A percentile compares a stretch with the other conserved stretches of the same genome.
Evolutionary conservation across 306 rosid genomes (phyloP).

Genomic region (Corylus heterophylla): DNA sequence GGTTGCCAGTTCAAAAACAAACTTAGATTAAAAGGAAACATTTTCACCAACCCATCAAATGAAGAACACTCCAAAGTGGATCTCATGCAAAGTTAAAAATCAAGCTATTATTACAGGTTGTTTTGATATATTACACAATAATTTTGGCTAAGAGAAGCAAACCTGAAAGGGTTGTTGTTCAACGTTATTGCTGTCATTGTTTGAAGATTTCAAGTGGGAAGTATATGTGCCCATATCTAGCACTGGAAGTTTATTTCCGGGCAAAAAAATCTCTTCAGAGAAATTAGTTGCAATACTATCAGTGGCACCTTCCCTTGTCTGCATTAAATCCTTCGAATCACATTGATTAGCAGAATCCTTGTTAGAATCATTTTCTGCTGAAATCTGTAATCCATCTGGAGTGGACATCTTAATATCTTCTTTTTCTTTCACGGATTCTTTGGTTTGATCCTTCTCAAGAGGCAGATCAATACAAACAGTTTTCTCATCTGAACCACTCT

Average conservation of each 20-base stretch:
- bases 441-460: conserved; percentile 22
- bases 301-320: conserved; percentile 18
- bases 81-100: neutral
- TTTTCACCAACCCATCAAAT: neutral
- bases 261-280: conserved; percentile 21
- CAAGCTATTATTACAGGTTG: neutral
- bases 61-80: neutral
- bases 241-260: conserved; percentile 22
- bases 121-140: neutral
- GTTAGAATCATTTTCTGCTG: conserved; percentile 34
- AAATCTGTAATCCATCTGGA: conserved; percentile 23
- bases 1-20: neutral
- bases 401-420: conserved; percentile 19
- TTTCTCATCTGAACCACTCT: conserved; percentile 35
- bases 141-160: conserved; percentile 19
- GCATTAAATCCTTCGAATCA: conserved; percentile 36
- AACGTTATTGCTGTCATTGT: conserved; percentile 29
- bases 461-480: conserved; percentile 31
- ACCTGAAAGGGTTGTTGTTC: conserved; percentile 50
- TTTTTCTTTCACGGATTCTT: conserved; percentile 30
- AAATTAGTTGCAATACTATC: conserved; percentile 29
- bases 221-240: conserved; percentile 21
- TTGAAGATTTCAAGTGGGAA: conserved; percentile 18
- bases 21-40: neutral
- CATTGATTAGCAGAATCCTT: conserved; percentile 24